Evolutionary conservation across 257 asterid genomes (phyloP), one percentile per base, ranked within the genome.

Genomic region (Lantana camara): DNA sequence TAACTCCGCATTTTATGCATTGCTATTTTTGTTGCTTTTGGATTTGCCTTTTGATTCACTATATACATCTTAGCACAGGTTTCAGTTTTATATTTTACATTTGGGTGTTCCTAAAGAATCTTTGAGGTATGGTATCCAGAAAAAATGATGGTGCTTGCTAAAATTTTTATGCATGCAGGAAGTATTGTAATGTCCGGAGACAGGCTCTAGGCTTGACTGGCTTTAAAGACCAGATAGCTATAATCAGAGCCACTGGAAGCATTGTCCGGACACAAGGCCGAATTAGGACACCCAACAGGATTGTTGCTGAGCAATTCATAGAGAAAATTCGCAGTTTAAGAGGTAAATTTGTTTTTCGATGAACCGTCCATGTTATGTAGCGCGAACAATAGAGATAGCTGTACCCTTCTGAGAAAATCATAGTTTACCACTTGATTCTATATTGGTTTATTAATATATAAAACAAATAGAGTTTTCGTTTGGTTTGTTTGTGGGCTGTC

Each of bases 231-330:
- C 65, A 62, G 72, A 82, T 86, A 71, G 95, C 95, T 66, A 64
- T 86, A 53, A 83, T 86, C 67, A 83, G 95, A 75, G 91, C 95
- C 72, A 83, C 89, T 19, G 95, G 95, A 54, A 78, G 78, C 70
- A 83, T 86, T 67, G 79, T 81, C 53, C 84, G 87, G 60, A 60
- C 79, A 34, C 85, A 77, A 20, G 81, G 91, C 58, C 76, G 78
- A 48, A 51, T 86, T 66, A 79, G 73, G 46, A 35, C 51, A 23
- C 67, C 86, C 64, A 75, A 79, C 69, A 83, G 82, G 61, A 80
- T 86, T 76, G 41, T 81, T 68, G 89, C 89, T 53, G 95, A 83
- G 67, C 74, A 82, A 64, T 79, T 86, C 76, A 83, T 86, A 67
- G 80, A 82, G 67, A 83, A 81, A 71, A 75, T 86, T 35, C 95